A percentile compares a stretch with the other conserved stretches of the same genome.
Evolutionary conservation across 371 early-diverging fungal species (phyloP).

Genomic region (Mucor sp.): DNA sequence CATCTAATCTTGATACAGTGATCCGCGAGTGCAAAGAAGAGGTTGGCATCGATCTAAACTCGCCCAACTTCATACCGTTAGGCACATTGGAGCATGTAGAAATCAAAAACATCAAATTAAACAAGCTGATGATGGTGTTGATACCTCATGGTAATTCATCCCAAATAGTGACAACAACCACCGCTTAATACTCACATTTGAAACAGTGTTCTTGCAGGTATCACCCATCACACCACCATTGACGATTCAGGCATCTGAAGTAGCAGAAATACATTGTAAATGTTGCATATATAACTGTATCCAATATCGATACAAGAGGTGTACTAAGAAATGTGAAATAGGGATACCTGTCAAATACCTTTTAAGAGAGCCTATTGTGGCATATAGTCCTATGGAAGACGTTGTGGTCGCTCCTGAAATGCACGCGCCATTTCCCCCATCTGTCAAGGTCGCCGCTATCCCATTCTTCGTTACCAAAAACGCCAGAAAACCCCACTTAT

Average conservation of each 20-base stretch:
- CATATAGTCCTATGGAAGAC: constrained; percentile 36
- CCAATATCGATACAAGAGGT: not conserved
- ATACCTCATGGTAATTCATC: constrained; percentile 53
- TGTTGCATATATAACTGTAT: not conserved
- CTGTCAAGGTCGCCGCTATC: constrained; percentile 20
- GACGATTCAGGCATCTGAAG: constrained; percentile 55
- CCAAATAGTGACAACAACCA: not conserved
- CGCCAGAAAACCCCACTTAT: constrained; percentile 16
- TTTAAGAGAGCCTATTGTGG: constrained; percentile 35
- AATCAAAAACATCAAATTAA: constrained; percentile 49
- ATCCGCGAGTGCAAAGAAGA: constrained; percentile 72
- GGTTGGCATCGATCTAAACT: constrained; percentile 55
- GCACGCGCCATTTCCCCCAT: constrained; percentile 7
- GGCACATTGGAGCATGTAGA: constrained; percentile 64
- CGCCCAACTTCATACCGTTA: constrained; percentile 48
- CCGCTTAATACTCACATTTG: not conserved
- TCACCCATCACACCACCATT: constrained; percentile 55
- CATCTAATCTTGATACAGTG: constrained; percentile 63
- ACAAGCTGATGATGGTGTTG: constrained; percentile 58
- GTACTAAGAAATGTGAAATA: not conserved
- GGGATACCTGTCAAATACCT: constrained; percentile 54
- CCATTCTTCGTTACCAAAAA: not conserved
- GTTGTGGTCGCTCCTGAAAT: not conserved
- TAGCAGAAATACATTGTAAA: constrained; percentile 65
- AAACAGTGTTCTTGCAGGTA: constrained; percentile 61